phyloP scores from a whole-genome alignment of 202 grass and related monocot genomes.

The Brachypodium distachyon region DNA sequence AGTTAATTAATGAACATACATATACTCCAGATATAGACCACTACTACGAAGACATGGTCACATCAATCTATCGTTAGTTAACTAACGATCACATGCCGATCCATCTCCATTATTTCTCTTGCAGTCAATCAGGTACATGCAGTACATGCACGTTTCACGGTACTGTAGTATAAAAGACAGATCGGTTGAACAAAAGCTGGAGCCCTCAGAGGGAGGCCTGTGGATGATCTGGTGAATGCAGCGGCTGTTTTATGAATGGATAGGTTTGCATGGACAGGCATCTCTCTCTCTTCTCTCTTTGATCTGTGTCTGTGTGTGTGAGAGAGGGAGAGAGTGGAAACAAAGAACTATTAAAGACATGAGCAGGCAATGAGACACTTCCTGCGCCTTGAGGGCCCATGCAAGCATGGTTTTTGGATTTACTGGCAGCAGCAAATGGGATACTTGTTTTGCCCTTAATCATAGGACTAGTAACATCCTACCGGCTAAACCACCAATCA shows the following conservation, averaged over 20 bases:
- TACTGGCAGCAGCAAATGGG: conserved; percentile 6
- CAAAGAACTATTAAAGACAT: conserved; percentile 38
- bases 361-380: conserved; percentile 42
- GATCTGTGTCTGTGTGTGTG: background rate
- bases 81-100: conserved; percentile 25
- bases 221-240: conserved; percentile 26
- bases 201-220: conserved; percentile 1
- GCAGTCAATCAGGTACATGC: conserved; percentile 4
- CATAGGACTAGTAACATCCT: background rate
- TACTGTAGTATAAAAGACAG: conserved; percentile 33
- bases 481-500: background rate
- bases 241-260: conserved; percentile 11
- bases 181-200: conserved; percentile 43
- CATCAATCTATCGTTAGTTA: conserved; percentile 7
- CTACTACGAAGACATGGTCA: background rate
- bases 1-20: background rate
- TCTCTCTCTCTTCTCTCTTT: background rate
- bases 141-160: conserved; percentile 22
- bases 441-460: conserved; percentile 7
- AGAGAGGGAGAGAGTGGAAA: conserved; percentile 3
- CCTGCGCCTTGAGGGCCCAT: conserved; percentile 9
- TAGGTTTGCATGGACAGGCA: conserved; percentile 20
- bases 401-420: conserved; percentile 35
- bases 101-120: conserved; percentile 7
- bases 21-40: conserved; percentile 2